Base-by-base conservation (phyloP, 305 asterid species). In the Solanum aculeatissimum region DNA sequence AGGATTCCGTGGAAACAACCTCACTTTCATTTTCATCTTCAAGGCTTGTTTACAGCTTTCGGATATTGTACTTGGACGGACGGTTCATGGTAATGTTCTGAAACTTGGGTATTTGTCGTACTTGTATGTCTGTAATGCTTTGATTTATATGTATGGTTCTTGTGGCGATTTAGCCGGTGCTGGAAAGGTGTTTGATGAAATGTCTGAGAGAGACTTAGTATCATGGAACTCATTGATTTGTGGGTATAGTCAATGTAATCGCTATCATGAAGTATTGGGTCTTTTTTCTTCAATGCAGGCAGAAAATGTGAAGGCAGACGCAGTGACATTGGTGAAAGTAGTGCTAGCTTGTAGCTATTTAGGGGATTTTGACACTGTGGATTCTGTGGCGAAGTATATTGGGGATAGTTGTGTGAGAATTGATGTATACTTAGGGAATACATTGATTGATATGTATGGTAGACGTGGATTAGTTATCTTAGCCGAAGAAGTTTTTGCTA, bases 181-280 rank as follows among this genome's bases (percentile, higher is more conserved):
- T 9, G 69, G 91, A 74, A 86, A 82, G 47, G 83, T 90, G 81
- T 93, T 93, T 57, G 95, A 93, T 84, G 96, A 89, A 88, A 93
- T 93, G 94, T 68, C 49, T 80, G 95, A 88, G 1, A 89, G 74
- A 85, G 98, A 95, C 58, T 87, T 93, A 90, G 93, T 93, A 57
- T 92, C 97, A 72, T 95, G 98, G 98, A 95, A 92, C 87, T 94
- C 98, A 3, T 84, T 95, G 90, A 90, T 93, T 66, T 93, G 98
- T 80, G 94, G 94, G 35, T 95, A 92, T 89, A 87, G 93, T 87
- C 93, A 89, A 53, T 85, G 92, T 63, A 88, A 83, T 42, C 83
- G 85, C 83, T 91, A 87, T 82, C 72, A 60, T 79, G 92, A 92
- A 85, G 90, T 95, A 84, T 83, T 93, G 90, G 85, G 83, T 81